Conservation (phyloP, 805 yeast genomes). For the Lipomyces mesembrius region DNA sequence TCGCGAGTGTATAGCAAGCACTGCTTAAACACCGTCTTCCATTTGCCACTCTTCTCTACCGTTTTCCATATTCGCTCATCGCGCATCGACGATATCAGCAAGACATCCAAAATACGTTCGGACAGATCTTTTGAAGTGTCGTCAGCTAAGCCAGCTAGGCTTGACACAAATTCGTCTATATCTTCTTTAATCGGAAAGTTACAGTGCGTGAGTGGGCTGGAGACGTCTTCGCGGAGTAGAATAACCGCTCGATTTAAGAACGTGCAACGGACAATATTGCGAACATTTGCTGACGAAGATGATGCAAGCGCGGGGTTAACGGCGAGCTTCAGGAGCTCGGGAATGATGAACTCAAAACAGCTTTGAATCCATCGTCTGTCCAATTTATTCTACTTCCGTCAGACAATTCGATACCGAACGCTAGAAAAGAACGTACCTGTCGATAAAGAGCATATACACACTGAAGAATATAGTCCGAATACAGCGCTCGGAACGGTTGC, state of each 20-base stretch:
- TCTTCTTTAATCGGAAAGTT: background rate
- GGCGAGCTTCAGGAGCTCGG: slow-evolving; percentile 4
- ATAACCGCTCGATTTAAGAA: slow-evolving; percentile 9
- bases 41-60: slow-evolving; percentile 2
- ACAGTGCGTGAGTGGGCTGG: background rate
- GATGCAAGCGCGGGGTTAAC: slow-evolving; percentile 13
- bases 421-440: slow-evolving; percentile 1
- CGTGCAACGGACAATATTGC: slow-evolving; percentile 15
- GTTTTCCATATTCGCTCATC: slow-evolving; percentile 17
- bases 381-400: background rate
- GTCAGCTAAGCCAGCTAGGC: slow-evolving; percentile 14
- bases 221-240: slow-evolving; percentile 15
- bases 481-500: slow-evolving; percentile 19
- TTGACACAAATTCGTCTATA: slow-evolving; percentile 6
- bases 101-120: slow-evolving; percentile 20
- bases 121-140: slow-evolving; percentile 5
- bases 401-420: background rate
- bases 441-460: slow-evolving; percentile 5
- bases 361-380: slow-evolving; percentile 5
- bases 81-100: slow-evolving; percentile 9
- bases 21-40: slow-evolving; percentile 9
- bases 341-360: slow-evolving; percentile 14
- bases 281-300: slow-evolving; percentile 7
- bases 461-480: slow-evolving; percentile 20
- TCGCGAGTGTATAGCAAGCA: slow-evolving; percentile 12